These are phyloP conservation scores for Kentomonas sorsogonicus DNA, from an alignment of 208 protist genomes.

Conservation along the genomic window DNA sequence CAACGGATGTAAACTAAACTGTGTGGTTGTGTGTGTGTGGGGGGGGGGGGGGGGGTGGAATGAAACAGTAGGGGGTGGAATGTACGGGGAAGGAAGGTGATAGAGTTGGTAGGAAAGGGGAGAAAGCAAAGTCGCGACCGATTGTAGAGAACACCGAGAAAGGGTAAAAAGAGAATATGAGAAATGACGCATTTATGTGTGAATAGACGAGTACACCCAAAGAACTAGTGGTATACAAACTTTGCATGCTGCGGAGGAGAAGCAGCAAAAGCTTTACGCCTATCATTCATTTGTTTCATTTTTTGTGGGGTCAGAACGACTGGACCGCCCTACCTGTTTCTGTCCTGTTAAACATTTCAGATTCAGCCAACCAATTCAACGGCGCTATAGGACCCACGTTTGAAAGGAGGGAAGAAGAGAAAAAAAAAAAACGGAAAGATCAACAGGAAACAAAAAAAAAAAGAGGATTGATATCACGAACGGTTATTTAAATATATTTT, in stretches of 20 bases:
- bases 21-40: too few relatives aligned
- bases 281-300: constrained; percentile 1
- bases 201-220: background rate
- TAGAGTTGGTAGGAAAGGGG: too few relatives aligned
- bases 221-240: background rate
- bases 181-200: background rate
- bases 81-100: too few relatives aligned
- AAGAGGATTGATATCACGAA: background rate
- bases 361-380: constrained; percentile 35
- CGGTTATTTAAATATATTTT: constrained; percentile 4
- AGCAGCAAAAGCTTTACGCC: constrained; percentile 12
- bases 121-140: too few relatives aligned
- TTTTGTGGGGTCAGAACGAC: constrained; percentile 28
- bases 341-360: constrained; percentile 69
- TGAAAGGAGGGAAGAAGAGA: constrained; percentile 31
- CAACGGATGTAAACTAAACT: too few relatives aligned
- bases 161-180: constrained; percentile 1
- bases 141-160: too few relatives aligned
- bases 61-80: too few relatives aligned
- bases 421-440: constrained; percentile 26
- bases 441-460: constrained; percentile 32
- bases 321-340: constrained; percentile 56
- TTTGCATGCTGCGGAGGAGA: background rate
- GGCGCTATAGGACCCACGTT: constrained; percentile 21
- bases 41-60: too few relatives aligned